Evolutionary conservation across 2,329 filamentous ascomycete genomes (phyloP), one percentile per base, ranked within the genome.

Genomic region (Xylaria sp.): DNA sequence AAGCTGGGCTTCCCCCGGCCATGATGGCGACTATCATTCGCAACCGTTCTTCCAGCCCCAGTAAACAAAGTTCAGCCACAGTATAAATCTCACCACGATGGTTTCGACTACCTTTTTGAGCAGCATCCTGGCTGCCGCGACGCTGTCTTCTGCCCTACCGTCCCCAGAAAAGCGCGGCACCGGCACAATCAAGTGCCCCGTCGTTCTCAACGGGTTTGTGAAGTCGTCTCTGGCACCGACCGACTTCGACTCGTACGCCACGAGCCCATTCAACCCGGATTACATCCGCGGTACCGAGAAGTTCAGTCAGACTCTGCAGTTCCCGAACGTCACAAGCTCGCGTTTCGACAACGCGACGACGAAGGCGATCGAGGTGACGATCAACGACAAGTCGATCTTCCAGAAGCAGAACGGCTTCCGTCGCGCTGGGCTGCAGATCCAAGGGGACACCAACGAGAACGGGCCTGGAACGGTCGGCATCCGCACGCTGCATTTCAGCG

Each of bases 331-430:
- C 4, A 63, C 64, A 35, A 67, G 63, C 57, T 73, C 72, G 59
- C 77, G 76, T 44, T 81, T 82, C 72, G 80, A 81, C 67, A 70
- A 72, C 43, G 73, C 61, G 23, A 73, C 66, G 29, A 70, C 73
- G 63, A 76, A 75, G 64, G 70, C 79, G 1, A 61, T 81, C 62
- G 79, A 81, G 69, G 78, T 80, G 19, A 81, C 78, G 54, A 72
- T 81, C 67, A 74, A 72, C 68, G 79, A 81, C 71, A 60, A 70
- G 54, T 78, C 76, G 71, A 75, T 81, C 70, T 81, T 81, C 73
- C 77, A 80, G 73, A 71, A 66, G 31, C 79, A 81, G 71, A 73
- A 75, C 43, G 79, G 79, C 21, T 81, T 81, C 74, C 75, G 79
- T n/a, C 74, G 79, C 44, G 79, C 75, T 3, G 79, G 79, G 0